Conservation (phyloP, 2,329 filamentous ascomycete genomes). For the Venturia oleaginea region DNA sequence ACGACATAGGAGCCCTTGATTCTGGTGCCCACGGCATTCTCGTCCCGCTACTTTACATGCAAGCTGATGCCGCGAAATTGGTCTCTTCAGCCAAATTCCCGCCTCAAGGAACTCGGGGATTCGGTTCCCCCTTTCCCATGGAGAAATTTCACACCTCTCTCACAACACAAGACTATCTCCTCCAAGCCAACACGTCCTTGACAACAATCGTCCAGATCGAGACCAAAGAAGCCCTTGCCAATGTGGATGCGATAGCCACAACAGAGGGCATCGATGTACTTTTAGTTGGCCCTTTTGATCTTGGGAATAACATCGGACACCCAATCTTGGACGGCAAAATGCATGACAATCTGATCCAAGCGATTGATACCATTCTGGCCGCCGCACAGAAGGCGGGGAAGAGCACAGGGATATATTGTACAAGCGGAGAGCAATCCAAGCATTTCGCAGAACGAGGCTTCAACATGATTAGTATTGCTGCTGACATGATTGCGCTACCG, state of each 20-base stretch:
- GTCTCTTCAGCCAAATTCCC: constrained; percentile 48
- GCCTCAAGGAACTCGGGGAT: constrained; percentile 44
- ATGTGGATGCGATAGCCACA: constrained; percentile 41
- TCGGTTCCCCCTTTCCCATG: constrained; percentile 47
- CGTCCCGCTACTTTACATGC: constrained; percentile 44
- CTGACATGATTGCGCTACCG: constrained; percentile 38
- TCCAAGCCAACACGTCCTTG: constrained; percentile 45
- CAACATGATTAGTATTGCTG: constrained; percentile 40
- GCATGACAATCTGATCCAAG: constrained; percentile 41
- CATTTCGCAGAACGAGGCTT: constrained; percentile 45
- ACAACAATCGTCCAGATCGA: constrained; percentile 43
- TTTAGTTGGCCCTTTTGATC: constrained; percentile 46
- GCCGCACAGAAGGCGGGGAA: constrained; percentile 46
- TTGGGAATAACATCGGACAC: constrained; percentile 49
- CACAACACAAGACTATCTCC: constrained; percentile 38
- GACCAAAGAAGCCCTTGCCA: constrained; percentile 32
- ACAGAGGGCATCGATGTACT: constrained; percentile 45
- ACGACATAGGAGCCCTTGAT: constrained; percentile 42
- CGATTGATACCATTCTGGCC: constrained; percentile 42
- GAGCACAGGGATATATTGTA: constrained; percentile 46
- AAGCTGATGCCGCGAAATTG: constrained; percentile 43
- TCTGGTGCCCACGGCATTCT: constrained; percentile 51
- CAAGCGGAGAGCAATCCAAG: constrained; percentile 41
- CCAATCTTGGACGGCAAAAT: constrained; percentile 40
- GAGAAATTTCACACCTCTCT: constrained; percentile 29